Evolutionary conservation across 495 filamentous ascomycete genomes (phyloP).

Genomic region (Hypoxylon lienhwacheense): DNA sequence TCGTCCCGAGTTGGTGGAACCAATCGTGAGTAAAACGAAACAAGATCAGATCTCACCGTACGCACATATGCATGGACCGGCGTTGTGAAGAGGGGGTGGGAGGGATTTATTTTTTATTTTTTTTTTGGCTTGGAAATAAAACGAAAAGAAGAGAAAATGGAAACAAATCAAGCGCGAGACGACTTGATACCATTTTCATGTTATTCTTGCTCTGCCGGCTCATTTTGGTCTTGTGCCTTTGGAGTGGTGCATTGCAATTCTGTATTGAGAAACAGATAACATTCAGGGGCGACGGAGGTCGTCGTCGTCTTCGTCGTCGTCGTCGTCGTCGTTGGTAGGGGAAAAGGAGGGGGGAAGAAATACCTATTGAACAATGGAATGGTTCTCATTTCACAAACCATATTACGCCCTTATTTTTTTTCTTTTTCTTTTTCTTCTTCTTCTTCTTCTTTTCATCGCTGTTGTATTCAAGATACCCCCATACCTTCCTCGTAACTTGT

Average conservation of each 20-base stretch:
- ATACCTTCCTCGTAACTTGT: no score
- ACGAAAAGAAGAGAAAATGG: neutral
- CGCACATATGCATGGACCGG: slow-evolving; percentile 1
- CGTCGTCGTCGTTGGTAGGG: no score
- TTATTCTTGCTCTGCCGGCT: neutral
- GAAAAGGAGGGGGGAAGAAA: no score
- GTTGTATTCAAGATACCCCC: neutral
- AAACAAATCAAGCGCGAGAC: neutral
- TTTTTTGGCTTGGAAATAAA: no score
- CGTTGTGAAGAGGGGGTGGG: neutral
- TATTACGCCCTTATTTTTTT: no score
- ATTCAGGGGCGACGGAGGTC: no score
- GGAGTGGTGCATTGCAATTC: no score
- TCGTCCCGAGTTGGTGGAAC: neutral
- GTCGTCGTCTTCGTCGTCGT: no score
- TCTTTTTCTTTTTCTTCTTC: neutral
- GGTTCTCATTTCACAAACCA: no score
- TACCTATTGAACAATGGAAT: no score
- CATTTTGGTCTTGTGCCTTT: no score
- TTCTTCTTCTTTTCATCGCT: neutral
- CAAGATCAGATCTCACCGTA: neutral
- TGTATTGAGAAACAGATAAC: no score
- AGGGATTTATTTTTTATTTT: neutral
- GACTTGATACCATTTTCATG: neutral
- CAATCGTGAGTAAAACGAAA: neutral